A percentile compares a stretch with the other conserved stretches of the same genome.
Evolutionary conservation across 1,284 basidiomycete genomes (phyloP).

Genomic region (Phlebopus sp.): DNA sequence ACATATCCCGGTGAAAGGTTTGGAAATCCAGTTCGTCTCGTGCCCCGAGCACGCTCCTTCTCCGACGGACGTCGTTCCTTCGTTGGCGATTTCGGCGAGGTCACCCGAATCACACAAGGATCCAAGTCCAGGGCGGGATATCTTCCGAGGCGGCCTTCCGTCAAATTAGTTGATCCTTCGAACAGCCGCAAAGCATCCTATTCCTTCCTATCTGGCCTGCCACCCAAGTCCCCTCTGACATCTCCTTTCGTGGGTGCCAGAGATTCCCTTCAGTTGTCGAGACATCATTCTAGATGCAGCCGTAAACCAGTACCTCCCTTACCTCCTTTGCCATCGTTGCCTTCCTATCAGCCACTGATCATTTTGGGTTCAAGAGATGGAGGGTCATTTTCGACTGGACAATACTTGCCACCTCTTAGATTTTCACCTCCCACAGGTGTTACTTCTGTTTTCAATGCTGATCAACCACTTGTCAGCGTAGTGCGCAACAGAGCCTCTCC

Average conservation of each 20-base stretch:
- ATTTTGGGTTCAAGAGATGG: not conserved
- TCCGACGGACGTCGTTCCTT: not conserved
- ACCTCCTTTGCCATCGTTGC: slow-evolving; percentile 24
- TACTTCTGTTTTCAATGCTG: slow-evolving; percentile 4
- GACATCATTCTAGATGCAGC: slow-evolving; percentile 10
- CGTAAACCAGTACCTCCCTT: slow-evolving; percentile 19
- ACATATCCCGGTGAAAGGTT: not conserved
- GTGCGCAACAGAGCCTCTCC: not conserved
- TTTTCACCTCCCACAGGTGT: slow-evolving; percentile 21
- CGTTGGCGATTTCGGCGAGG: slow-evolving; percentile 13
- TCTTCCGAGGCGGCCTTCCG: slow-evolving; percentile 22
- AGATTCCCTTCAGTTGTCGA: slow-evolving; percentile 30
- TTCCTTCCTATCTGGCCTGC: slow-evolving; percentile 23
- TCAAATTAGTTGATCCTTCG: slow-evolving; percentile 23
- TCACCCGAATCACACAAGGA: not conserved
- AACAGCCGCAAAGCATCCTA: slow-evolving; percentile 18
- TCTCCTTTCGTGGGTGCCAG: slow-evolving; percentile 26
- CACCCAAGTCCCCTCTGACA: slow-evolving; percentile 11
- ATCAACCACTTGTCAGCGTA: not conserved
- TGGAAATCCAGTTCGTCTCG: not conserved
- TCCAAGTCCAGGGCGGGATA: slow-evolving; percentile 1
- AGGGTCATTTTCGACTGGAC: not conserved
- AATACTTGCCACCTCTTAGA: slow-evolving; percentile 14
- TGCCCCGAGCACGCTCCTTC: slow-evolving; percentile 1
- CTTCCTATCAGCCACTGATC: slow-evolving; percentile 13